Conservation (phyloP, 306 rosid genomes). For the Malus domestica region DNA sequence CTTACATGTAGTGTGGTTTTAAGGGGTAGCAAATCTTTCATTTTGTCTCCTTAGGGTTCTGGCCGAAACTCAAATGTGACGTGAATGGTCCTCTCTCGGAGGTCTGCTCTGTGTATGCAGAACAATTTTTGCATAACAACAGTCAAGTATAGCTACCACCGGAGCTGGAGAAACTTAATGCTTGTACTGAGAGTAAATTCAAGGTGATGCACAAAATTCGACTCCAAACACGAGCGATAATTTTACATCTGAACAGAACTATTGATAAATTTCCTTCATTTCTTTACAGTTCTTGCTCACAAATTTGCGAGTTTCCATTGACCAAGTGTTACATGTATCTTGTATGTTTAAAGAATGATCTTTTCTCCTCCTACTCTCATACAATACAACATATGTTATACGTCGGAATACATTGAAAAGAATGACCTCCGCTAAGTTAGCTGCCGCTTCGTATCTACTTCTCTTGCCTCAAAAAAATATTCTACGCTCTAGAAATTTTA, state of each 20-base stretch:
- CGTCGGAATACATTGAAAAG: constrained; percentile 7
- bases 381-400: constrained; percentile 2
- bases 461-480: constrained; percentile 12
- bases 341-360: background rate
- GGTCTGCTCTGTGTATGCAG: too few relatives aligned
- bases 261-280: background rate
- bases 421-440: constrained; percentile 17
- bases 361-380: background rate
- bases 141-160: background rate
- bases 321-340: constrained; percentile 3
- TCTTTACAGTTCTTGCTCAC: constrained; percentile 11
- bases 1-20: too few relatives aligned
- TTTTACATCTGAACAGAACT: background rate
- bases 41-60: too few relatives aligned
- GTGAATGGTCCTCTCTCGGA: too few relatives aligned
- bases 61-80: too few relatives aligned
- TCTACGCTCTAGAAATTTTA: background rate
- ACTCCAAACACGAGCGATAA: too few relatives aligned
- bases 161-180: too few relatives aligned
- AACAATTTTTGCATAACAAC: too few relatives aligned
- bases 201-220: background rate
- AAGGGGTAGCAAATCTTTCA: too few relatives aligned
- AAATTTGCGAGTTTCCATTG: constrained; percentile 4
- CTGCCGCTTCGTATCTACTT: constrained; percentile 17
- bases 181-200: background rate